Percentiles rank a stretch among this genome's conserved stretches.
Evolutionary conservation across 441 rosid species (phyloP).

Genomic region (Bruguiera hainesii): DNA sequence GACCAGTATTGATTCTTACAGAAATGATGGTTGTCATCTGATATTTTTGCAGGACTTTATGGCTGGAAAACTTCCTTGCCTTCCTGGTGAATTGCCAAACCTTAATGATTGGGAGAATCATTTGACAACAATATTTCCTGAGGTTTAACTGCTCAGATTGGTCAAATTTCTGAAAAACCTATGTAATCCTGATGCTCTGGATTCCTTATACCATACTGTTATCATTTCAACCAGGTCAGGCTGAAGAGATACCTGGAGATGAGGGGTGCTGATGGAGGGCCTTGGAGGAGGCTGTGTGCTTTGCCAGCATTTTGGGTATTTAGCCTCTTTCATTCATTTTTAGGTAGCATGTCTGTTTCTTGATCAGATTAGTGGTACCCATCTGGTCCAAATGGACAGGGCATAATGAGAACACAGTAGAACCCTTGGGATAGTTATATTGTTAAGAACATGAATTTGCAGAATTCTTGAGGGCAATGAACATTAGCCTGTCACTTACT

Average conservation of each 20-base stretch:
- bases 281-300: constrained; percentile 98
- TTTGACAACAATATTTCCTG: constrained; percentile 95
- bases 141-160: constrained; percentile 36
- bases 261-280: constrained; percentile 99
- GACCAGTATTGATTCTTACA: constrained; percentile 4
- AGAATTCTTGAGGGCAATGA: background rate
- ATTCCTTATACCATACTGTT: constrained; percentile 16
- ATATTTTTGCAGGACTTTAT: constrained; percentile 67
- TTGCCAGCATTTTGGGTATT: constrained; percentile 97
- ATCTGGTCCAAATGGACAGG: constrained; percentile 5
- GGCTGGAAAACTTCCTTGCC: constrained; percentile 89
- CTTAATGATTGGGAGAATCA: constrained; percentile 99
- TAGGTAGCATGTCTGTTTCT: background rate
- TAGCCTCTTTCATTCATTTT: constrained; percentile 11
- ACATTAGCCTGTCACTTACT: background rate
- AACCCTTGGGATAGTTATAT: background rate
- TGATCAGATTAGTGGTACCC: constrained; percentile 8
- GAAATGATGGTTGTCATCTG: constrained; percentile 17
- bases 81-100: constrained; percentile 92
- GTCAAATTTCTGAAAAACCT: background rate
- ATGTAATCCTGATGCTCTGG: constrained; percentile 4
- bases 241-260: constrained; percentile 97
- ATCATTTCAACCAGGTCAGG: constrained; percentile 59
- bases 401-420: background rate
- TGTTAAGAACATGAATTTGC: constrained; percentile 8